Percentiles rank a stretch among this genome's conserved stretches.
phyloP scores from a whole-genome alignment of 257 asterid genomes.

The Jacaranda copaia region DNA sequence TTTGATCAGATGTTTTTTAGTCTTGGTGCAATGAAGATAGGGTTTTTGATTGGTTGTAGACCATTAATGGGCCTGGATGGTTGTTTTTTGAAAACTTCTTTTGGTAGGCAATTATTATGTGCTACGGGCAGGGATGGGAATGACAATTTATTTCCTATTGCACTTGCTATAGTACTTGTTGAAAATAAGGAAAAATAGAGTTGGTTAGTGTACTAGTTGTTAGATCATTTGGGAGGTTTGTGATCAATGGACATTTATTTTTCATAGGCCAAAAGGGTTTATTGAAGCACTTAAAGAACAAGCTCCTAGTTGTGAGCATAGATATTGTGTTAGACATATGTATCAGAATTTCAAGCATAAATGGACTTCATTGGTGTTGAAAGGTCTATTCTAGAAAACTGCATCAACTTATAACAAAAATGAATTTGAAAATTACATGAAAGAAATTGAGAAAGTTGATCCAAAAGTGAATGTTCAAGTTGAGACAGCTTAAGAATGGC shows the following conservation, averaged over 20 bases:
- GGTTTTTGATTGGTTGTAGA: no score
- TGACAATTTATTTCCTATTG: conserved; percentile 10
- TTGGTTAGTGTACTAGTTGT: background rate
- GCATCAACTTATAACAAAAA: background rate
- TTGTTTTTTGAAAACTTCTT: background rate
- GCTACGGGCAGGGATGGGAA: background rate
- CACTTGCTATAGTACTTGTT: background rate
- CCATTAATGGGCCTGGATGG: background rate
- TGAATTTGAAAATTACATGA: no score
- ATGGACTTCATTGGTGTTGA: no score
- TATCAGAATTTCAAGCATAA: background rate
- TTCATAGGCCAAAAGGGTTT: background rate
- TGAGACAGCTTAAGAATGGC: background rate
- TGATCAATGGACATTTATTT: background rate
- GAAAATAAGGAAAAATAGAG: background rate
- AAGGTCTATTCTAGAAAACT: no score
- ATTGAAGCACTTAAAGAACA: background rate
- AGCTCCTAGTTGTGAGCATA: background rate
- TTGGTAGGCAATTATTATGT: background rate
- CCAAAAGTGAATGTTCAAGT: background rate
- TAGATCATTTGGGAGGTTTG: background rate
- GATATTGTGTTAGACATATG: background rate
- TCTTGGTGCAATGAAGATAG: no score
- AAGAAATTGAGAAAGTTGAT: background rate
- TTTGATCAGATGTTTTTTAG: no score